Percentiles rank a stretch among this genome's conserved stretches.
Evolutionary conservation across 1,284 basidiomycete species (phyloP).

Genomic region (Microbotryum intermedium): DNA sequence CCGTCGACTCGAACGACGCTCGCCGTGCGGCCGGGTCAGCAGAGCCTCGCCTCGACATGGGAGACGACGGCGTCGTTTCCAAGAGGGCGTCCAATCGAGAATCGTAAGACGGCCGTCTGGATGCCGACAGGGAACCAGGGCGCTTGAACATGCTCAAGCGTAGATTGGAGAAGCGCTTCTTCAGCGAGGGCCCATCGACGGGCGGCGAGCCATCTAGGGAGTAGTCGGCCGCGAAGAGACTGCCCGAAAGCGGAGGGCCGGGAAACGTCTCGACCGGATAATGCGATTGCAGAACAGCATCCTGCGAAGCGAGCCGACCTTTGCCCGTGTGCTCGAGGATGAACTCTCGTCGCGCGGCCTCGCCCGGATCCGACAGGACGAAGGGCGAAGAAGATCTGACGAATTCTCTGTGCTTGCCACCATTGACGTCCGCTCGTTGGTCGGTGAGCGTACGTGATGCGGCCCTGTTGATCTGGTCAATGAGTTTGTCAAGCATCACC

Average conservation of each 20-base stretch:
- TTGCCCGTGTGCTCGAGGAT: constrained; percentile 29
- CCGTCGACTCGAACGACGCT: neutral
- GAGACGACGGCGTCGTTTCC: neutral
- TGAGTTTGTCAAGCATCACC: constrained; percentile 51
- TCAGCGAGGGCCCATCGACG: neutral
- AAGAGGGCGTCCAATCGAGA: no score
- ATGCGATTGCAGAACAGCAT: constrained; percentile 23
- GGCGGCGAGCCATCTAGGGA: no score
- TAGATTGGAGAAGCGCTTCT: neutral
- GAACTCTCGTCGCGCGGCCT: constrained; percentile 24
- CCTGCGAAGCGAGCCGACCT: constrained; percentile 31
- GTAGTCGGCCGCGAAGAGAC: no score
- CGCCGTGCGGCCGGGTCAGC: neutral
- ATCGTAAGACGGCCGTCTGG: no score
- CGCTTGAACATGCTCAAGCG: no score
- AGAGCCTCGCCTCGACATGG: neutral
- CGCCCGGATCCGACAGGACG: constrained; percentile 16
- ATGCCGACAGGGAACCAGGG: no score
- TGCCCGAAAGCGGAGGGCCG: neutral
- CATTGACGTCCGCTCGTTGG: constrained; percentile 50
- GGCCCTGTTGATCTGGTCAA: constrained; percentile 62
- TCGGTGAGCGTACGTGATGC: constrained; percentile 56
- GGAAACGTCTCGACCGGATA: constrained; percentile 5
- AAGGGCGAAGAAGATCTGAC: neutral
- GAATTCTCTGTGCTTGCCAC: constrained; percentile 10